Conservation (phyloP, 768 basidiomycete genomes). For the Postia placenta region DNA sequence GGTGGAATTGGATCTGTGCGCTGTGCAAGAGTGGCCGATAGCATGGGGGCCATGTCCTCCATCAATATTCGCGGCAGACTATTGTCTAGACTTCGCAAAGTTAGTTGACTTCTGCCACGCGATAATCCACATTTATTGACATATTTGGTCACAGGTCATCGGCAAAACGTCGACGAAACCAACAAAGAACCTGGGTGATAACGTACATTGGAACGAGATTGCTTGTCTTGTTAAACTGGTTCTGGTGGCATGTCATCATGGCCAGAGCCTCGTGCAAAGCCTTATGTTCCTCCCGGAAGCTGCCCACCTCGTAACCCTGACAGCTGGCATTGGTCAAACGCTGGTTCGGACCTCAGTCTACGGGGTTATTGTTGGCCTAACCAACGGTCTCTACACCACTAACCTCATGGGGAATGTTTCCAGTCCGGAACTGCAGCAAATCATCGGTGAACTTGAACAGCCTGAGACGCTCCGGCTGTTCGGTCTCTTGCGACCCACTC, state of each 20-base stretch:
- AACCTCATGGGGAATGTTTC: conserved; percentile 51
- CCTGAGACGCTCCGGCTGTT: conserved; percentile 61
- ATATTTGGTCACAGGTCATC: conserved; percentile 44
- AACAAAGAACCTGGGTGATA: conserved; percentile 59
- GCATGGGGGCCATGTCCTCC: conserved; percentile 67
- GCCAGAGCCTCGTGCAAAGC: conserved; percentile 53
- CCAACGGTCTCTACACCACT: conserved; percentile 67
- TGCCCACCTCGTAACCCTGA: conserved; percentile 72
- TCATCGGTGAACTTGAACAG: conserved; percentile 57
- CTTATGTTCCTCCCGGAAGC: conserved; percentile 83
- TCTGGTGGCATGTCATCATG: conserved; percentile 63
- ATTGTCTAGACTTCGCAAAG: conserved; percentile 75
- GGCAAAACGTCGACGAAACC: conserved; percentile 65
- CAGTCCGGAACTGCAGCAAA: conserved; percentile 48
- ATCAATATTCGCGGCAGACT: conserved; percentile 75
- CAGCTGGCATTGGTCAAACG: conserved; percentile 68
- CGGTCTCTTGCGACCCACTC: conserved; percentile 58
- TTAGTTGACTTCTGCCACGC: conserved; percentile 20
- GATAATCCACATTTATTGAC: not conserved
- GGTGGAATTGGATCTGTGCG: conserved; percentile 70
- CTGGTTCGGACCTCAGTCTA: conserved; percentile 77
- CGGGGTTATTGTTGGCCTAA: conserved; percentile 73
- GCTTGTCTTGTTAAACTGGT: conserved; percentile 74
- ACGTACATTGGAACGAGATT: conserved; percentile 76
- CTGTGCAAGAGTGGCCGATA: conserved; percentile 71